Evolutionary conservation across 2,329 filamentous ascomycete genomes (phyloP).

Genomic region (Ploettnerulaceae sp.): DNA sequence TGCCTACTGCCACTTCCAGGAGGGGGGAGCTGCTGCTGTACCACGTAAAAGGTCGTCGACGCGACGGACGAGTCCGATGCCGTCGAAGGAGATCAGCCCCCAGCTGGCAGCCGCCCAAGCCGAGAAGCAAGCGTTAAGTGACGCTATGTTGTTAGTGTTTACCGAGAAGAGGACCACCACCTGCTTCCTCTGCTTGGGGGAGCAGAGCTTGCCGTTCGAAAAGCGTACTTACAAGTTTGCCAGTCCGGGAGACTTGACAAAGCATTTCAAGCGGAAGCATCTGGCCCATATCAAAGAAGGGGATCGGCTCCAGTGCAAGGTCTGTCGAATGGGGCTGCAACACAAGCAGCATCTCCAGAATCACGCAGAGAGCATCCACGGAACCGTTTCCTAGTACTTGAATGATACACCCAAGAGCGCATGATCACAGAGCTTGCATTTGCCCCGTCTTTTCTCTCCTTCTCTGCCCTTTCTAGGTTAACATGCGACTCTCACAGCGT

Average conservation of each 20-base stretch:
- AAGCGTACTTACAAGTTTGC: conserved; percentile 21
- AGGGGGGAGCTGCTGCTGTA: conserved; percentile 15
- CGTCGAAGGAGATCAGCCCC: conserved; percentile 16
- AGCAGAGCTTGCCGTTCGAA: conserved; percentile 17
- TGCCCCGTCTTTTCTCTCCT: neutral
- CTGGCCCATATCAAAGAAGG: conserved; percentile 20
- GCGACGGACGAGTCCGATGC: conserved; percentile 12
- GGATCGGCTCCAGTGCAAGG: conserved; percentile 17
- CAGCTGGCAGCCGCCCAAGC: conserved; percentile 18
- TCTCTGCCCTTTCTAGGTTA: no score
- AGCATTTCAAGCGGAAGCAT: conserved; percentile 26
- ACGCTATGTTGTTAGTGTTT: conserved; percentile 23
- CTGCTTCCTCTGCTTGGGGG: conserved; percentile 24
- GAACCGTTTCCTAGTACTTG: conserved; percentile 16
- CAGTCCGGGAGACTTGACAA: conserved; percentile 21
- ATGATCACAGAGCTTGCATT: conserved; percentile 4
- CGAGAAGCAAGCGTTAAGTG: conserved; percentile 24
- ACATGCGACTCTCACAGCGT: no score
- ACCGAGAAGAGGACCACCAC: conserved; percentile 20
- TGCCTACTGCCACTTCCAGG: conserved; percentile 25
- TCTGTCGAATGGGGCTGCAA: conserved; percentile 21
- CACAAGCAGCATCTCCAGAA: conserved; percentile 19
- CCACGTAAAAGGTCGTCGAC: conserved; percentile 16
- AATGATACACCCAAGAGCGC: conserved; percentile 8
- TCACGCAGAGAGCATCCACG: conserved; percentile 17